Evolutionary conservation across 495 filamentous ascomycete species (phyloP), one percentile per base, ranked within the genome.

Genomic region (Talaromyces trachyspermus): DNA sequence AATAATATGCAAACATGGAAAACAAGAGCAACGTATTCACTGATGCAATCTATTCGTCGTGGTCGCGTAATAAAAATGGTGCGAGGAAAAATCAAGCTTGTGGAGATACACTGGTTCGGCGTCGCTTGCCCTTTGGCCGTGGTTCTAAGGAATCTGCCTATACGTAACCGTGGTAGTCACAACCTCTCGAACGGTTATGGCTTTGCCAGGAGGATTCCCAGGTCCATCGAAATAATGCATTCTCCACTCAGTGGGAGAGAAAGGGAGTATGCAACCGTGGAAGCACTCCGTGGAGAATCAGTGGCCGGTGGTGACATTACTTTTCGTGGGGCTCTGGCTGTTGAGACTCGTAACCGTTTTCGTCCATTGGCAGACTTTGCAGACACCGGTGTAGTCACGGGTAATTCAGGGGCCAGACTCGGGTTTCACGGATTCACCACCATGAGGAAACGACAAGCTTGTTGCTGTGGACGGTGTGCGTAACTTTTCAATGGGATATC

Each of bases 101-200:
- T 36, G 33, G 11, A 14, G 19, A 4, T 36, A 18, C 33, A 17
- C 15, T 36, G 14, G n/a, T 36, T 17, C 15, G 6, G 33, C 19
- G 33, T 17, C 19, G 33, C 14, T 17, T 3, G 33, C 33, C 33
- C 33, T 68, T 72, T 2, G 68, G 68, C 2, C 65, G 63, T 10
- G 60, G 52, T 27, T 70, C 65, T 10, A 72, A 56, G 54, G 60
- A 1, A 65, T 72, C 11, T 63, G 57, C 48, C 70, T 72, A 43
- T 67, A 72, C 1, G 66, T 75, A 4, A 76, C 65, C 1, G 73
- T 76, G 12, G 69, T 61, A 0, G 73, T 76, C 10, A 76, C 67
- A 12, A 76, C 66, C 51, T 75, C 69, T 24, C 62, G 56, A 10
- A 76, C 70, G 43, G 69, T 75, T 40, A 75, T 63, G 1, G 63